Percentiles rank a stretch among this genome's conserved stretches.
Conservation (phyloP, 108 stramenopile species). For the Chaetoceros muelleri region DNA sequence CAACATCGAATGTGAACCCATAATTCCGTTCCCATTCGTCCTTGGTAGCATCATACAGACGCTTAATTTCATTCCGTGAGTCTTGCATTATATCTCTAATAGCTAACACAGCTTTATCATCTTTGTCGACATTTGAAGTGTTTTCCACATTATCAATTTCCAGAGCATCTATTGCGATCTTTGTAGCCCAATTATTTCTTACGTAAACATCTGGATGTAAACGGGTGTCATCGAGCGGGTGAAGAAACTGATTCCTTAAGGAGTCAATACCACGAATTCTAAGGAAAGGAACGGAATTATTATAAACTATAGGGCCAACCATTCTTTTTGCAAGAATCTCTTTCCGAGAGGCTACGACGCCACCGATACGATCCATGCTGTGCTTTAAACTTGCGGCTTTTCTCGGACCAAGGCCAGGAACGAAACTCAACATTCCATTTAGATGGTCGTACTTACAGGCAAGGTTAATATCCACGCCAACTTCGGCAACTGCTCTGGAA, state of each 20-base stretch:
- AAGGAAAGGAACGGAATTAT: constrained; percentile 85
- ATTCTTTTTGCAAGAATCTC: constrained; percentile 56
- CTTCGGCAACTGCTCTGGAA: constrained; percentile 66
- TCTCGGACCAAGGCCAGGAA: constrained; percentile 90
- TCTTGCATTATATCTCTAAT: constrained; percentile 76
- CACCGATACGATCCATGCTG: constrained; percentile 51
- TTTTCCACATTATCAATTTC: constrained; percentile 43
- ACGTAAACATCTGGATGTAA: constrained; percentile 84
- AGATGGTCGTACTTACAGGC: constrained; percentile 63
- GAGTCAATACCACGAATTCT: constrained; percentile 57
- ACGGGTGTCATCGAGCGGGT: constrained; percentile 84
- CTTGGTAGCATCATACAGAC: constrained; percentile 63
- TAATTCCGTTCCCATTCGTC: constrained; percentile 71
- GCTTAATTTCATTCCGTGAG: constrained; percentile 59
- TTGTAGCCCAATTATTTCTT: constrained; percentile 73
- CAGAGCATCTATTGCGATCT: constrained; percentile 80
- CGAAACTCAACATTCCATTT: constrained; percentile 71
- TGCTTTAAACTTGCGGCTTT: constrained; percentile 86
- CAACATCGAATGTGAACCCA: constrained; percentile 59
- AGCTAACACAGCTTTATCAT: constrained; percentile 41
- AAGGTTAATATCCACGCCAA: constrained; percentile 86
- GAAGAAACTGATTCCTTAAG: constrained; percentile 42
- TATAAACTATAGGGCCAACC: constrained; percentile 78
- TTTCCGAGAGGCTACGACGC: constrained; percentile 45
- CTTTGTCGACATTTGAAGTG: constrained; percentile 27